Conservation (phyloP, 345 rosid genomes). For the Turnera subulata region DNA sequence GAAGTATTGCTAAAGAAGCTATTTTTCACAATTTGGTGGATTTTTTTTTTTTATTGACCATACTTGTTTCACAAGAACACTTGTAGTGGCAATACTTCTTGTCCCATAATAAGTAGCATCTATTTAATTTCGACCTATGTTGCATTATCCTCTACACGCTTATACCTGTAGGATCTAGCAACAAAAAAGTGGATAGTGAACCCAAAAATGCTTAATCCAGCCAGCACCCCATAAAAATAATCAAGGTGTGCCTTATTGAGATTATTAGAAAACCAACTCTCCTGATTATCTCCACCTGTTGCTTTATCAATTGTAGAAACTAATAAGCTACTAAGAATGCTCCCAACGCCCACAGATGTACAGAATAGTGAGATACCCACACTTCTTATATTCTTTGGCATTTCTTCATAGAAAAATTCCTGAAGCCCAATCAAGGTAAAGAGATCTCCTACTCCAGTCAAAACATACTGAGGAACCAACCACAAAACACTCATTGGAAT, state of each 20-base stretch:
- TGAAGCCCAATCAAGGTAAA: too few species aligned
- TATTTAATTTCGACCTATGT: too few species aligned
- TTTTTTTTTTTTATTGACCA: too few species aligned
- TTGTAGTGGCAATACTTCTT: slow-evolving; percentile 3
- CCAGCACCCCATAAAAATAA: slow-evolving; percentile 9
- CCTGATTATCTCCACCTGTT: background rate
- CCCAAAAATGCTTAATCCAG: background rate
- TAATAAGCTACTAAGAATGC: slow-evolving; percentile 3
- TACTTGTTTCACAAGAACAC: too few species aligned
- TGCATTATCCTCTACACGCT: too few species aligned
- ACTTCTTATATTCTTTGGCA: slow-evolving; percentile 1
- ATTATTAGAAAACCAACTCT: slow-evolving; percentile 11
- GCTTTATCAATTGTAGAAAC: background rate
- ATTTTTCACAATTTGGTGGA: too few species aligned
- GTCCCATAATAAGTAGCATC: too few species aligned
- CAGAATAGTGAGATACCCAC: slow-evolving; percentile 6
- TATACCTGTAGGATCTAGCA: slow-evolving; percentile 1
- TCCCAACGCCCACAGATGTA: background rate
- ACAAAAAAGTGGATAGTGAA: background rate
- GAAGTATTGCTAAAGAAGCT: too few species aligned
- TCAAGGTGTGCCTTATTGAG: slow-evolving; percentile 9
- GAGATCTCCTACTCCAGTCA: too few species aligned
- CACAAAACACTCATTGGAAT: too few species aligned
- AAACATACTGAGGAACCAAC: too few species aligned
- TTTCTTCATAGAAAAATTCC: slow-evolving; percentile 12